These are phyloP conservation scores for Emmonsia crescens DNA, from an alignment of 2,329 filamentous ascomycete species.

Conservation along the genomic window DNA sequence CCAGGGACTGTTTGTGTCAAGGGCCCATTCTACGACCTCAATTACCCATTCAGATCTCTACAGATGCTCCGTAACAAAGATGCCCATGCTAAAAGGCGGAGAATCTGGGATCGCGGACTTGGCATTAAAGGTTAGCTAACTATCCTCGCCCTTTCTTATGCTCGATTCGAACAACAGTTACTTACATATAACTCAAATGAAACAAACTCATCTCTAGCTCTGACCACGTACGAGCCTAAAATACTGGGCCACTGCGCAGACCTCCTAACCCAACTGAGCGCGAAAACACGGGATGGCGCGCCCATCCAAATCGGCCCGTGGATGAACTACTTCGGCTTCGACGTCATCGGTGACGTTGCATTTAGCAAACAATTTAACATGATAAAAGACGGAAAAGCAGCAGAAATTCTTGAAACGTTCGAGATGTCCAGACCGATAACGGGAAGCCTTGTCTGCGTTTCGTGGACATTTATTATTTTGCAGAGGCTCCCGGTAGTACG, in stretches of 20 bases:
- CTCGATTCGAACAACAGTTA: neutral
- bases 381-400: slow-evolving; percentile 16
- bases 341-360: slow-evolving; percentile 29
- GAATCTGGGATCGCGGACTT: slow-evolving; percentile 24
- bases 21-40: slow-evolving; percentile 19
- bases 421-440: slow-evolving; percentile 13
- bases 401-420: slow-evolving; percentile 15
- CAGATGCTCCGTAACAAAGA: slow-evolving; percentile 15
- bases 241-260: slow-evolving; percentile 6
- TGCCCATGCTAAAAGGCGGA: slow-evolving; percentile 14
- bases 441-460: slow-evolving; percentile 14
- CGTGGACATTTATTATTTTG: slow-evolving; percentile 19
- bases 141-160: neutral
- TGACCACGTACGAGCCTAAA: slow-evolving; percentile 9
- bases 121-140: slow-evolving; percentile 17
- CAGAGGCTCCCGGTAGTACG: slow-evolving; percentile 12
- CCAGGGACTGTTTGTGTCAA: slow-evolving; percentile 15
- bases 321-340: slow-evolving; percentile 19
- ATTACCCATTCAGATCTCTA: slow-evolving; percentile 15
- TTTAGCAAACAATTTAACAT: slow-evolving; percentile 30
- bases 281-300: neutral
- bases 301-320: slow-evolving; percentile 11
- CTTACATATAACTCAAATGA: neutral
- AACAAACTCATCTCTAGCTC: neutral
- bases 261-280: slow-evolving; percentile 3